Evolutionary conservation across 352 stramenopile genomes (phyloP).

Genomic region (Aphanomyces stellatus): DNA sequence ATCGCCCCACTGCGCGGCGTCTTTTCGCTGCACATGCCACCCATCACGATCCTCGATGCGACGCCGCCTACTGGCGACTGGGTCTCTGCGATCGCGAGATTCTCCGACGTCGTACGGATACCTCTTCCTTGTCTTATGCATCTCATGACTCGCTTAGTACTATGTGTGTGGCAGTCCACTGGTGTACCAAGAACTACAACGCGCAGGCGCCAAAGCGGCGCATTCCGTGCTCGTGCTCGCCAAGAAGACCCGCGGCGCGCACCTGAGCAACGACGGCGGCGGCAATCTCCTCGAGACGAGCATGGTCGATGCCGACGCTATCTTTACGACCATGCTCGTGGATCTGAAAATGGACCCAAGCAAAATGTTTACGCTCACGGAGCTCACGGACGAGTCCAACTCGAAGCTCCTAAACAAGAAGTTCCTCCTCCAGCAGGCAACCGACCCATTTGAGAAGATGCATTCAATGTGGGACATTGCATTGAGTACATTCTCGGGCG

Average conservation of each 20-base stretch:
- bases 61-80: slow-evolving; percentile 47
- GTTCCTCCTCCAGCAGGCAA: slow-evolving; percentile 32
- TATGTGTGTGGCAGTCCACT: slow-evolving; percentile 72
- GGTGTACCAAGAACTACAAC: slow-evolving; percentile 67
- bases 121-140: background rate
- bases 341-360: slow-evolving; percentile 83
- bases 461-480: slow-evolving; percentile 48
- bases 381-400: slow-evolving; percentile 73
- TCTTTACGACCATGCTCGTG: slow-evolving; percentile 81
- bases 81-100: slow-evolving; percentile 35
- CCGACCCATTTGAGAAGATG: slow-evolving; percentile 20
- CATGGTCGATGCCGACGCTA: slow-evolving; percentile 70
- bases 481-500: slow-evolving; percentile 43
- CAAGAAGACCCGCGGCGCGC: slow-evolving; percentile 40
- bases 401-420: slow-evolving; percentile 82
- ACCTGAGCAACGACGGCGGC: slow-evolving; percentile 6
- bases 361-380: slow-evolving; percentile 78
- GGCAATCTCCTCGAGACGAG: slow-evolving; percentile 38
- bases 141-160: slow-evolving; percentile 34
- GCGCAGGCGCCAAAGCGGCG: slow-evolving; percentile 68
- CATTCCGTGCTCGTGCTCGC: slow-evolving; percentile 70
- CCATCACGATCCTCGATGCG: slow-evolving; percentile 73
- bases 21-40: slow-evolving; percentile 41
- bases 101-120: slow-evolving; percentile 67
- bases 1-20: slow-evolving; percentile 52